Conservation (phyloP, 768 basidiomycete species). For the Boletus fagicola region DNA sequence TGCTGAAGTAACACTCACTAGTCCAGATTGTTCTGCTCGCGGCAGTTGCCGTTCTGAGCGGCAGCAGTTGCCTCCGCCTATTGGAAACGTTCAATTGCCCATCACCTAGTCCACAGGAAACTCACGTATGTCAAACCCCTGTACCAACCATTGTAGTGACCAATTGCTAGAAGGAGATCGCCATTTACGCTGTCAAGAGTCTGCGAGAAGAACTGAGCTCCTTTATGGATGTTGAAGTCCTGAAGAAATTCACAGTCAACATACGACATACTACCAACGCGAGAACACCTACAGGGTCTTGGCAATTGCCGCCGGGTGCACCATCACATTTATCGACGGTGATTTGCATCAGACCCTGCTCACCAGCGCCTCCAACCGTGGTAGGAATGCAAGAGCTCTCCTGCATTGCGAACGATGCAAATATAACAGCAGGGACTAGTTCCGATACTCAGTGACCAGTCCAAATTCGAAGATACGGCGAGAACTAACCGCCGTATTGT, state of each 20-base stretch:
- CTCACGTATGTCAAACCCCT: slow-evolving; percentile 56
- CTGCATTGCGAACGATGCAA: slow-evolving; percentile 89
- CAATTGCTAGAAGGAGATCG: slow-evolving; percentile 57
- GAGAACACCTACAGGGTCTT: slow-evolving; percentile 34
- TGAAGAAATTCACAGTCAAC: slow-evolving; percentile 21
- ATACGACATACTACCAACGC: background rate
- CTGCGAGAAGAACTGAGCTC: slow-evolving; percentile 56
- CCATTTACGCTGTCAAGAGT: slow-evolving; percentile 43
- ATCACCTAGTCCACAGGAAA: slow-evolving; percentile 5
- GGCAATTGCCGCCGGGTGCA: slow-evolving; percentile 45
- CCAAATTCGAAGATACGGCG: background rate
- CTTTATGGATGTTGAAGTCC: slow-evolving; percentile 74
- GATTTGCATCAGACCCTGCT: slow-evolving; percentile 87
- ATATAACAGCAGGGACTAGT: slow-evolving; percentile 66
- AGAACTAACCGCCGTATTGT: slow-evolving; percentile 40
- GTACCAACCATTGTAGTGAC: slow-evolving; percentile 76
- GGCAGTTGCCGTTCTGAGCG: slow-evolving; percentile 52
- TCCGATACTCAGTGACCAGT: background rate
- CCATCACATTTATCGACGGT: slow-evolving; percentile 72
- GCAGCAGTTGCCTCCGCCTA: slow-evolving; percentile 60
- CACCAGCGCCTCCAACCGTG: slow-evolving; percentile 71
- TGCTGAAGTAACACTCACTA: slow-evolving; percentile 52
- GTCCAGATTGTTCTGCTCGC: slow-evolving; percentile 82
- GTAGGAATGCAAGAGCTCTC: slow-evolving; percentile 72
- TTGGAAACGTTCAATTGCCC: slow-evolving; percentile 1